Evolutionary conservation across 2,329 filamentous ascomycete genomes (phyloP), one percentile per base, ranked within the genome.

Genomic region (Neonectria punicea): DNA sequence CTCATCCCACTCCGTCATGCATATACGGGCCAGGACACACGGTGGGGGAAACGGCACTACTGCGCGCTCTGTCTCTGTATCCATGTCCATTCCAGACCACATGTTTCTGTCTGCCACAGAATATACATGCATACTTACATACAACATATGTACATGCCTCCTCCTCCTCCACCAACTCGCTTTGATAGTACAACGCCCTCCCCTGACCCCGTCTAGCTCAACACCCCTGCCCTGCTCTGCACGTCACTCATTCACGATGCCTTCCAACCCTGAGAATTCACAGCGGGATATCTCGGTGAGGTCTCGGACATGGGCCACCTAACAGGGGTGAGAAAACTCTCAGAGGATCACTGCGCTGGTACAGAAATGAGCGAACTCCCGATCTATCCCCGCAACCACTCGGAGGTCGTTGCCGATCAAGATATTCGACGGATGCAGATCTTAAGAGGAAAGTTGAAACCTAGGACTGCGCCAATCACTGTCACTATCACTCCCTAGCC

Each of bases 371-470:
- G 14, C 44, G 25, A 16, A 49, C 22, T 28, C 22, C 20, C 44
- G 7, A 16, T 28, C 43, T 16, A 49, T 49, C 44, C 20, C 22
- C 20, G 13, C 13, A 11, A 74, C 71, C 1, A 81, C 65, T 0
- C 69, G 58, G 3, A 75, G 53, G 13, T 73, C 49, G 4, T 68
- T 57, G 34, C 76, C 70, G 5, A 79, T 9, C 4, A 81, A 67
- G 32, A 77, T 61, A 41, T 80, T 80, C 2, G 64, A 64, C 16
- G 76, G 69, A 9, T 74, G 62, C n/a, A 80, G 72, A 34, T 70
- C 69, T 36, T 74, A 66, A 32, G 69, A 73, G 59, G 63, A 72
- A 3, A 74, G 39, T 28, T 64, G 57, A 51, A 70, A 70, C 3
- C 32, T 56, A 5, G 30, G 36, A 39, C 36, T 39, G 5, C 14